Conservation (phyloP, 192 early-diverging fungal genomes). For the Neocallimastix lanati region DNA sequence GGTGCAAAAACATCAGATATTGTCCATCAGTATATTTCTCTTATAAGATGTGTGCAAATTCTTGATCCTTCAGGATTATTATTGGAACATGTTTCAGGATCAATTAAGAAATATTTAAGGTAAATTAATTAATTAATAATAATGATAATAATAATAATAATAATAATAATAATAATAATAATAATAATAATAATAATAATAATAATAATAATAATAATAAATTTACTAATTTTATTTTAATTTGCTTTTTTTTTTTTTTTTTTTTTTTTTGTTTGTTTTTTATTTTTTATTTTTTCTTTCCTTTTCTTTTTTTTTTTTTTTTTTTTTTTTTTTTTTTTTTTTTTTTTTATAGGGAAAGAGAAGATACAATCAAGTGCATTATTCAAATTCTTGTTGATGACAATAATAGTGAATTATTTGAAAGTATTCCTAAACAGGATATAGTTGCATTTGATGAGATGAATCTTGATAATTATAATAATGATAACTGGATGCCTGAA, state of each 20-base stretch:
- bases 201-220: no score
- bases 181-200: no score
- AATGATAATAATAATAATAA: no score
- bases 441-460: conserved; percentile 20
- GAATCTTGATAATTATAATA: conserved; percentile 23
- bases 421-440: conserved; percentile 13
- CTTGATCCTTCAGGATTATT: conserved; percentile 48
- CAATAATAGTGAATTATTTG: conserved; percentile 25
- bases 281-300: no score
- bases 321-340: no score
- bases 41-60: conserved; percentile 45
- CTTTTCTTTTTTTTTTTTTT: no score
- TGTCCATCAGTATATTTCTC: conserved; percentile 46
- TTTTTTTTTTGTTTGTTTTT: no score
- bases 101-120: conserved; percentile 39
- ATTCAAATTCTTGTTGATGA: conserved; percentile 47
- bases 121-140: not conserved
- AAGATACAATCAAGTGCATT: conserved; percentile 48
- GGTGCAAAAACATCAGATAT: conserved; percentile 54
- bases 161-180: no score
- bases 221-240: no score
- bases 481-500: conserved; percentile 39
- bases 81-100: conserved; percentile 35
- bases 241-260: no score
- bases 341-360: conserved; percentile 32